Percentiles rank a stretch among this genome's conserved stretches.
Conservation (phyloP, 768 basidiomycete genomes). For the Suillus sp. region DNA sequence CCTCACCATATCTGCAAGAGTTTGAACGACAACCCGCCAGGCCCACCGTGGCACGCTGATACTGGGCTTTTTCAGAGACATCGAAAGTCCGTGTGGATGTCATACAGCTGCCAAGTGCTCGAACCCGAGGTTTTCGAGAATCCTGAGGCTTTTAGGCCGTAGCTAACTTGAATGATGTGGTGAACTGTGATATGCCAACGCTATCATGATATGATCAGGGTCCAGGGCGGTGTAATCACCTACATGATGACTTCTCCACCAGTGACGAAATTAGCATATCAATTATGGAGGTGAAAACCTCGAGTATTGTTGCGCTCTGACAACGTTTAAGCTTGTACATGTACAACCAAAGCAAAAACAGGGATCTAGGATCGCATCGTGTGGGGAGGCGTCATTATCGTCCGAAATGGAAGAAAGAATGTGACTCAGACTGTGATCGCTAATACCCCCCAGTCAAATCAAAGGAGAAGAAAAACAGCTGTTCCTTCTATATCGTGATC, state of each 20-base stretch:
- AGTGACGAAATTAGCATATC: neutral
- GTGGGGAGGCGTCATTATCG: neutral
- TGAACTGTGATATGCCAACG: neutral
- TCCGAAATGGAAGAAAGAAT: neutral
- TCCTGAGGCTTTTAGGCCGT: neutral
- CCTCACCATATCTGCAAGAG: neutral
- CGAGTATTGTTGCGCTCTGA: neutral
- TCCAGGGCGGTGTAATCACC: neutral
- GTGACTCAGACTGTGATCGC: neutral
- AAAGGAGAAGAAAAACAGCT: too few species aligned
- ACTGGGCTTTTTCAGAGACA: neutral
- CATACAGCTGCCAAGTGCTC: neutral
- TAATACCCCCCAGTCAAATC: too few species aligned
- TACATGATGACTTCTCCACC: neutral
- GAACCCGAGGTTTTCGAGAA: neutral
- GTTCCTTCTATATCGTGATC: neutral
- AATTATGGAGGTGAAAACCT: neutral
- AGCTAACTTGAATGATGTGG: neutral
- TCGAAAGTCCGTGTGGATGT: neutral
- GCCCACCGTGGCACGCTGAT: neutral
- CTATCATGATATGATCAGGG: neutral
- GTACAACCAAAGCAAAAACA: neutral
- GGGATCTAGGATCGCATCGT: neutral
- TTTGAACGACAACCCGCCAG: neutral
- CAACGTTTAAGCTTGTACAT: neutral